These are phyloP conservation scores for Phytopythium vexans DNA, from an alignment of 352 stramenopile species.

Conservation along the genomic window DNA sequence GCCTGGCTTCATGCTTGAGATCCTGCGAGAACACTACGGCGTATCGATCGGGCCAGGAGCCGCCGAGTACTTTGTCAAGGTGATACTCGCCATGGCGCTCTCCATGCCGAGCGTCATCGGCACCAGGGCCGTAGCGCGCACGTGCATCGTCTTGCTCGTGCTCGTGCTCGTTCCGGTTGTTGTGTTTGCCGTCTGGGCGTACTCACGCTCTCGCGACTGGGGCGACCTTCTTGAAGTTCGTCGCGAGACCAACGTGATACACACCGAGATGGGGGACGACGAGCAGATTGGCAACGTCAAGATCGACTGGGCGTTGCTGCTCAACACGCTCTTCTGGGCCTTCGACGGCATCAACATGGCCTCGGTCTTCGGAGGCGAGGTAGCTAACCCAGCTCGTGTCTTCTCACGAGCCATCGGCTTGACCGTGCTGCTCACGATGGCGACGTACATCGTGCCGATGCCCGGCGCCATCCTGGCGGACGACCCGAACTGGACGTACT, in stretches of 20 bases:
- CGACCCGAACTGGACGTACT: conserved; percentile 70
- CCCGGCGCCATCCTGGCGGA: conserved; percentile 74
- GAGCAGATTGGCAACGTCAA: conserved; percentile 48
- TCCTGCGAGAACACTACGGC: conserved; percentile 32
- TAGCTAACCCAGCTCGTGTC: conserved; percentile 66
- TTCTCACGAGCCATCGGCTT: conserved; percentile 51
- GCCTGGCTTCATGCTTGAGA: conserved; percentile 30
- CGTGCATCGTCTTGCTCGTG: conserved; percentile 23
- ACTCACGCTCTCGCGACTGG: conserved; percentile 43
- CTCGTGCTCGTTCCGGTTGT: conserved; percentile 84
- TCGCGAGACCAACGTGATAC: conserved; percentile 31
- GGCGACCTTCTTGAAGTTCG: conserved; percentile 91
- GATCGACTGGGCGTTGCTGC: conserved; percentile 72
- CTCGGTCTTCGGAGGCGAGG: conserved; percentile 83
- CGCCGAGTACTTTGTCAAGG: conserved; percentile 30
- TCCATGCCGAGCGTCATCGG: conserved; percentile 32
- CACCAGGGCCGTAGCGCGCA: conserved; percentile 24
- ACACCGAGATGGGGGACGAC: conserved; percentile 25
- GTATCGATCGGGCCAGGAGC: conserved; percentile 9
- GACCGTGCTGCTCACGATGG: conserved; percentile 22
- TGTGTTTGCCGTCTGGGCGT: conserved; percentile 51
- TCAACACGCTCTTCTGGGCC: conserved; percentile 94
- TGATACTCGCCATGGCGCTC: conserved; percentile 21
- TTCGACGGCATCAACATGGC: conserved; percentile 91
- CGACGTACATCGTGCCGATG: conserved; percentile 55